These are phyloP conservation scores for Bolboschoenoplectus hybrid DNA, from an alignment of 202 grass and related monocot genomes.

Conservation along the genomic window DNA sequence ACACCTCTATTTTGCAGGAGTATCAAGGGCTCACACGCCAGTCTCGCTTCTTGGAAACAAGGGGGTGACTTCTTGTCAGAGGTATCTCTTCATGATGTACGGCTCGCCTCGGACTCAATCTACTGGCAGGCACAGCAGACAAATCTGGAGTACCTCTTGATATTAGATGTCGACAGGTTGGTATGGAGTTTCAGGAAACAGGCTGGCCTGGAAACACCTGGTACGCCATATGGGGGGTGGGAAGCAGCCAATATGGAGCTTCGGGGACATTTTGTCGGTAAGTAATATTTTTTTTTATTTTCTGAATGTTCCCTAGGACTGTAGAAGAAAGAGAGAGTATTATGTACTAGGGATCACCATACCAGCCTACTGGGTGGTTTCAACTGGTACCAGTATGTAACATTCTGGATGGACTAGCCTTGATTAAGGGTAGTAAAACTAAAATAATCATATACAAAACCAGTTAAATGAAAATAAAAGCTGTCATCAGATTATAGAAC, in stretches of 20 bases:
- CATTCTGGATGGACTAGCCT: background rate
- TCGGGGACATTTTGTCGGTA: conserved; percentile 83
- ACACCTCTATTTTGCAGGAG: background rate
- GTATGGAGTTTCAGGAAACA: conserved; percentile 70
- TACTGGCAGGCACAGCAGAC: conserved; percentile 66
- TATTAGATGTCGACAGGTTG: conserved; percentile 65
- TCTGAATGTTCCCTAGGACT: background rate
- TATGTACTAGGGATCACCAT: background rate
- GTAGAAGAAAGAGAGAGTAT: background rate
- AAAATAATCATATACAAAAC: background rate
- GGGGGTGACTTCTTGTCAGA: conserved; percentile 46
- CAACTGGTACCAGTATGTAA: background rate
- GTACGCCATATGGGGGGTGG: conserved; percentile 66
- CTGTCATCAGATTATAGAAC: background rate
- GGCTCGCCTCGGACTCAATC: conserved; percentile 50
- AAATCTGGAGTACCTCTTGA: conserved; percentile 79
- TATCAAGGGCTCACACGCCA: conserved; percentile 5
- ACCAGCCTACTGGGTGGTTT: background rate
- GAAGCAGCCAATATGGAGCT: conserved; percentile 56
- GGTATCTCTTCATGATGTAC: conserved; percentile 61
- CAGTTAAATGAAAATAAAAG: conserved; percentile 6
- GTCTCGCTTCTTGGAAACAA: background rate
- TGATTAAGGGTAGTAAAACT: background rate
- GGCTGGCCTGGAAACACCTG: conserved; percentile 52
- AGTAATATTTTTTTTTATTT: conserved; percentile 17